Base-by-base conservation (phyloP, 345 rosid species). In the Eucalyptus polyanthemos region DNA sequence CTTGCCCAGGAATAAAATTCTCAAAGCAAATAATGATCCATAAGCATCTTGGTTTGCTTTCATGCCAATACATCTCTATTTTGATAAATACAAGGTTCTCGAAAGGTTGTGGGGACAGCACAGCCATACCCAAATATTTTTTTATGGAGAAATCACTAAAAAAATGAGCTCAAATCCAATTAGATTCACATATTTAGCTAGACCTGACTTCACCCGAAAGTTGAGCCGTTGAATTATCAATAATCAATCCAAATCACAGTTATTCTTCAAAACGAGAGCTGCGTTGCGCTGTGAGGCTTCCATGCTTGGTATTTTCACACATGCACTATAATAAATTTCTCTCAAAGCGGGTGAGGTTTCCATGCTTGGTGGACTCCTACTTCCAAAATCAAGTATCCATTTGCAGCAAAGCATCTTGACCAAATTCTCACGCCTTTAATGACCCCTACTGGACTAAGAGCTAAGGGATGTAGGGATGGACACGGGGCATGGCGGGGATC, bases 41-140 rank as follows among this genome's bases (percentile, higher is more conserved):
- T 34, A 16, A 34, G 13, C 44, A 17, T 17, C 7, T 34, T 15
- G 11, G 22, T 15, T 67, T 67, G 11, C 34, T 62, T 60, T 62
- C 69, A 27, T 27, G 34, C 34, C 17, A 31, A 25, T 67, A 8
- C 11, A 31, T 67, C 80, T 31, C 22, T 67, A 67, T 67, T 3
- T 67, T 67, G 76, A 67, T 67, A 15, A 4, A 67, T 67, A n/a
- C 1, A 67, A n/a, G 40, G 80, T 34, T 0, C 8, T 9, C 44
- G 0, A 69, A 69, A 15, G 13, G 22, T 6, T n/a, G 9, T n/a
- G 34, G 11, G 37, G 11, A n/a, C 9, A 24, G 11, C 21, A 31
- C 7, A 34, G 31, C 11, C 3, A 4, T 2, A 34, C 24, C 4
- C 24, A 0, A 9, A 69, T 69, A 34, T 2, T 0, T 69, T 69